phyloP scores from a whole-genome alignment of 805 yeast genomes.

The Wickerhamiella spandovensis region DNA sequence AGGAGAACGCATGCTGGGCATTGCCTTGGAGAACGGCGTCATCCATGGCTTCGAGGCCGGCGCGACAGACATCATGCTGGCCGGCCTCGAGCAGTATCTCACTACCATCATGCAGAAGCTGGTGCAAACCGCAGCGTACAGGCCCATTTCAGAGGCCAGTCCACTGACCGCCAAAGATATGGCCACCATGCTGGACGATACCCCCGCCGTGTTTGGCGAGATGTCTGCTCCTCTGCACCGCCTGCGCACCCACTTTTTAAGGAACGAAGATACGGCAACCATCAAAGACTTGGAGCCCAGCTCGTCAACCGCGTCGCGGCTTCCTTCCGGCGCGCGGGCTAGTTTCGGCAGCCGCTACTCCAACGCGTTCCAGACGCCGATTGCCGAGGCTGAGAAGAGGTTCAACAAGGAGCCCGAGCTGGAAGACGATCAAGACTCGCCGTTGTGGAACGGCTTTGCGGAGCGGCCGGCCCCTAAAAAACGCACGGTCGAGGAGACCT shows the following conservation, averaged over 20 bases:
- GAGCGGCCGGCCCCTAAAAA: neutral
- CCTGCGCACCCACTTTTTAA: slow-evolving; percentile 22
- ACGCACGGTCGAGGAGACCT: slow-evolving; percentile 4
- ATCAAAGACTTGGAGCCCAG: neutral
- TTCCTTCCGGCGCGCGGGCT: neutral
- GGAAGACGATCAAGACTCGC: neutral
- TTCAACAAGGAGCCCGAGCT: neutral
- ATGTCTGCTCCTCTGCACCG: slow-evolving; percentile 24
- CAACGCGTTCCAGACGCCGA: neutral
- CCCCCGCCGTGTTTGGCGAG: slow-evolving; percentile 27
- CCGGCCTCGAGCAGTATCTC: slow-evolving; percentile 76
- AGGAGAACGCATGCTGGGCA: slow-evolving; percentile 58
- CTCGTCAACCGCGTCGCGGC: neutral
- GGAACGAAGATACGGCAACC: slow-evolving; percentile 23
- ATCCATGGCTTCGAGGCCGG: slow-evolving; percentile 68
- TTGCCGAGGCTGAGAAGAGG: neutral
- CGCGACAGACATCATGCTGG: slow-evolving; percentile 58
- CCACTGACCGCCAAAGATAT: slow-evolving; percentile 25
- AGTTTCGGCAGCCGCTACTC: neutral
- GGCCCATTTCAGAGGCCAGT: slow-evolving; percentile 23
- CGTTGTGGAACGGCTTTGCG: neutral
- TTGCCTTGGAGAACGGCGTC: slow-evolving; percentile 80
- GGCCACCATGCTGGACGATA: slow-evolving; percentile 21
- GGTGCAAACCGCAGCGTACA: slow-evolving; percentile 22
- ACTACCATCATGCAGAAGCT: slow-evolving; percentile 62